Evolutionary conservation across 2,329 filamentous ascomycete genomes (phyloP), one percentile per base, ranked within the genome.

Genomic region (Mariannaea sp.): DNA sequence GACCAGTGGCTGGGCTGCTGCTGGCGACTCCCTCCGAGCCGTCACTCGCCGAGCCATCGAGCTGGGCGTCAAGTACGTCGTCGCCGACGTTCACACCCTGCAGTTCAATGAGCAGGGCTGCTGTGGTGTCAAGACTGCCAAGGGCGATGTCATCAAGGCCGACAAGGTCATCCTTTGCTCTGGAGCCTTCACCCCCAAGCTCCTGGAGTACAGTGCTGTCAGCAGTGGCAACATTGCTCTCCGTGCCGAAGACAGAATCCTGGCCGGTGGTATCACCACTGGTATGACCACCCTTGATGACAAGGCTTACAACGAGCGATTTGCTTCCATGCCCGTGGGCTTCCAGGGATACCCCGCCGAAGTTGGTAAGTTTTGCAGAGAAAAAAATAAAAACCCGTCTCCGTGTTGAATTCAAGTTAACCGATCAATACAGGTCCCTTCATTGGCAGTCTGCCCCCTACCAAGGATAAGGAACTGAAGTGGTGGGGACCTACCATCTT

Each of bases 401-500:
- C n/a, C n/a, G n/a, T n/a, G n/a, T n/a, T n/a, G n/a, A n/a, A n/a
- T n/a, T n/a, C n/a, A 72, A 30, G 26, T 61, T 69, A 49, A 69
- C 52, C 5, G 19, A n/a, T 19, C 22, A 7, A 72, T 71, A 41
- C 50, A 81, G 80, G 79, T 17, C 77, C 80, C 0, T 84, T 83
- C 54, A 81, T 84, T 50, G 83, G 82, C 19, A 82, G 75, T 39
- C 69, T 86, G 13, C 83, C 83, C 5, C 82, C 80, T 0, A 84
- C 80, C 2, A 72, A 69, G 17, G 73, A 77, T 42, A 68, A 71
- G 0, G 74, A 77, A 61, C 71, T 84, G 54, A 85, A 86, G 65
- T 85, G 80, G 79, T 86, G 83, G 83, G 82, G 82, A 13, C 77
- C 80, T 46, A 80, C 75, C 50, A 84, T 85, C 56, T 85, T 86